Evolutionary conservation across 2,329 filamentous ascomycete genomes (phyloP).

Genomic region (Calonectria multiphialidica): DNA sequence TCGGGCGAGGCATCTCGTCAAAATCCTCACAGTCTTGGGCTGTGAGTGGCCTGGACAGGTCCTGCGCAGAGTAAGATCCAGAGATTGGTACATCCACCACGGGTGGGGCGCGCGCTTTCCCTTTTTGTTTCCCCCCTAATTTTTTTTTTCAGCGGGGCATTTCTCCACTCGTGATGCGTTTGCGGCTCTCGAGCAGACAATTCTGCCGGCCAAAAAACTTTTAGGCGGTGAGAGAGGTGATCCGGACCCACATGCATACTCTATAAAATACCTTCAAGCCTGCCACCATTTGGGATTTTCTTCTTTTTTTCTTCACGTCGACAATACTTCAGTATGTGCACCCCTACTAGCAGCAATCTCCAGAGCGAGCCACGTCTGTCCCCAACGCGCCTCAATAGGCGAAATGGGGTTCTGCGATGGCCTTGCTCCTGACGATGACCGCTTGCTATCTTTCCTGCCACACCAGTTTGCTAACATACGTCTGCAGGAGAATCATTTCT

Average conservation of each 20-base stretch:
- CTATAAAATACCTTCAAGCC: constrained; percentile 56
- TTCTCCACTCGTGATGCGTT: not conserved
- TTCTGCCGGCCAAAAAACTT: constrained; percentile 45
- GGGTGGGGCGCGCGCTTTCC: not conserved
- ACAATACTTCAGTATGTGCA: constrained; percentile 69
- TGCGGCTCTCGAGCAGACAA: not conserved
- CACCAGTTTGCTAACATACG: not conserved
- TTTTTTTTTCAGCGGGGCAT: constrained; percentile 9
- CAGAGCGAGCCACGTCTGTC: not conserved
- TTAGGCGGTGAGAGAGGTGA: constrained; percentile 50
- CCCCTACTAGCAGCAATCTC: constrained; percentile 47
- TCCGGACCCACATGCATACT: constrained; percentile 32
- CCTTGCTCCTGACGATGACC: too few relatives aligned
- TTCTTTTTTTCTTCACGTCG: constrained; percentile 69
- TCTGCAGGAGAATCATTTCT: constrained; percentile 88
- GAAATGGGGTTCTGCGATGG: too few relatives aligned
- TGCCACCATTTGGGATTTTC: constrained; percentile 51
- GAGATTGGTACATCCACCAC: constrained; percentile 16
- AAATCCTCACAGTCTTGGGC: not conserved
- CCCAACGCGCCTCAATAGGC: too few relatives aligned
- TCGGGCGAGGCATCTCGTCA: constrained; percentile 17
- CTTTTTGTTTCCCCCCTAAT: too few relatives aligned
- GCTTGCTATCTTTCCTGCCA: not conserved
- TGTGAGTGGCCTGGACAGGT: not conserved
- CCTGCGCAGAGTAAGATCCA: not conserved